Evolutionary conservation across 1,284 basidiomycete species (phyloP), one percentile per base, ranked within the genome.

Genomic region (Chiua sp.): DNA sequence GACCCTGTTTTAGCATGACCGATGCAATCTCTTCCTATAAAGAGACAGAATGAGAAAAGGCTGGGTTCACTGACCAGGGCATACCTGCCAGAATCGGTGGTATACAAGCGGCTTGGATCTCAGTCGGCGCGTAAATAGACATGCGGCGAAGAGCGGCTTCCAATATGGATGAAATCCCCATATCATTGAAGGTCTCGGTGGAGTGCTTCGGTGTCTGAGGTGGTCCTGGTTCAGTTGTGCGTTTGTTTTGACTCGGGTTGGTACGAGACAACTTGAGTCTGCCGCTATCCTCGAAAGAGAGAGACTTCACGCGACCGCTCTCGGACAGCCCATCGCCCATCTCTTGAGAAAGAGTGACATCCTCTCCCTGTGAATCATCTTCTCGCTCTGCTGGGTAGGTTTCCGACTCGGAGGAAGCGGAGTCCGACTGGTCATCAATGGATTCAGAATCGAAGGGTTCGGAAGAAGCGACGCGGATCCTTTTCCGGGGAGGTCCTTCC

Each of bases 1-100:
- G 93, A 96, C 61, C 97, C 98, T 0, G 97, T 99, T 79, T 98
- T 97, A 2, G 98, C 96, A 63, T 98, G 96, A 35, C 98, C 98
- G 63, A 98, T 94, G 72, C 94, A 96, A 77, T 99, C 97, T 69
- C 59, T 71, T 90, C 94, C 92, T 83, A 54, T 54, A 53, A 62
- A 28, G 46, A 46, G 22, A 33, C 3, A 23, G n/a, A 4, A 37
- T 59, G 4, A 59, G 49, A 35, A 5, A 44, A 50, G 28, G 18
- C 12, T 20, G 28, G 32, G 20, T 30, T 39, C 39, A 18, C 44
- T 15, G 54, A 39, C 20, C n/a, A 32, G 47, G 32, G 76, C 82
- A 78, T 69, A 90, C 93, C 93, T 76, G 83, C 78, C 30, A 99
- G 80, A 55, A 98, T 86, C 7, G 90, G 88, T 4, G 94, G 94